Conservation (phyloP, 2,329 filamentous ascomycete species). For the Orbilia blumenaviensis region DNA sequence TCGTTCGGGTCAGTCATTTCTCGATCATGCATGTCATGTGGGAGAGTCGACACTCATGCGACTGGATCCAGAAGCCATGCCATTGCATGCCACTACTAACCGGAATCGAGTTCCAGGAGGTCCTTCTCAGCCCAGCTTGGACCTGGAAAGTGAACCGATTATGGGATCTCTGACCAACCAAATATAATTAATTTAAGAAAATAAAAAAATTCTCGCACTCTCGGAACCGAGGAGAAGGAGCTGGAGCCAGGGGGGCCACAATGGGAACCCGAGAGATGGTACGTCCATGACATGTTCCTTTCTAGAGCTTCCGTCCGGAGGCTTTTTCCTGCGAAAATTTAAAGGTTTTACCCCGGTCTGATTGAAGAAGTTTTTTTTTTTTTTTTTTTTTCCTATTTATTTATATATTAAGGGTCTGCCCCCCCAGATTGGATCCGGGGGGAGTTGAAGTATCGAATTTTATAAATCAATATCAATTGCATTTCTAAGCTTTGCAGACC, state of each 20-base stretch:
- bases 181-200: background rate
- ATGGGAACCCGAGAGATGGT: constrained; percentile 29
- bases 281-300: constrained; percentile 30
- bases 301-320: background rate
- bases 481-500: constrained; percentile 9
- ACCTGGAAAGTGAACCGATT: background rate
- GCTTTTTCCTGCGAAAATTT: constrained; percentile 5
- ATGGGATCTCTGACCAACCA: constrained; percentile 25
- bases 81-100: background rate
- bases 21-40: constrained; percentile 18
- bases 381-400: too few species aligned
- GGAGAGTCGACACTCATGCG: background rate
- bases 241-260: background rate
- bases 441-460: too few species aligned
- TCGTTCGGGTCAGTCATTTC: background rate
- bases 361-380: too few species aligned
- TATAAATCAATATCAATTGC: background rate
- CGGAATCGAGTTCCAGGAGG: background rate
- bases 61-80: too few species aligned
- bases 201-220: background rate
- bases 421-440: too few species aligned
- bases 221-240: constrained; percentile 31
- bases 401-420: too few species aligned
- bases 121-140: background rate
- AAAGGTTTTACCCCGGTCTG: background rate